A percentile compares a stretch with the other conserved stretches of the same genome.
Conservation (phyloP, 176 grass and related monocot species). For the Cenchrus purpureus region DNA sequence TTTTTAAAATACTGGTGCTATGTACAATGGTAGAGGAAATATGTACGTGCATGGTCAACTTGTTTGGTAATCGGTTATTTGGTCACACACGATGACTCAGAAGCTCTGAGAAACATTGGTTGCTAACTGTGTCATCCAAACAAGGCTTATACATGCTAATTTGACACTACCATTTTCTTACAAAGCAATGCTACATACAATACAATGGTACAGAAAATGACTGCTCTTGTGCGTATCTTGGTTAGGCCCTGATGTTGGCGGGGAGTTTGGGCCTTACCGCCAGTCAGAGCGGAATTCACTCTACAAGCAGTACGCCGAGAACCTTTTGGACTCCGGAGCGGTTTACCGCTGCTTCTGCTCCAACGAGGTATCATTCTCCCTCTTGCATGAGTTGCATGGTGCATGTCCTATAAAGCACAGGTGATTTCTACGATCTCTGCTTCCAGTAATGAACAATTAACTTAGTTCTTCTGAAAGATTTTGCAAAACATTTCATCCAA, state of each 20-base stretch:
- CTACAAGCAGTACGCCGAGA: constrained; percentile 86
- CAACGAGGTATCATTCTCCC: constrained; percentile 56
- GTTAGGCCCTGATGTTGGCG: constrained; percentile 74
- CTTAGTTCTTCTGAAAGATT: background rate
- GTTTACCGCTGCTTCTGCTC: constrained; percentile 97
- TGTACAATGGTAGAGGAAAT: too few relatives aligned
- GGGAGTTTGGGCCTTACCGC: constrained; percentile 86
- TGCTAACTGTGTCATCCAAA: background rate
- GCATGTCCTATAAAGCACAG: background rate
- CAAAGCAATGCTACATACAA: background rate
- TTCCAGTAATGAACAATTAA: background rate
- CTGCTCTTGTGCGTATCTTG: background rate
- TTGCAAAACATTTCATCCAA: background rate
- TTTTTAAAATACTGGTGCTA: too few relatives aligned
- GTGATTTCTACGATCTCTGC: background rate
- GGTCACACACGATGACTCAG: background rate
- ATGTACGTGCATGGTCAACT: constrained; percentile 15
- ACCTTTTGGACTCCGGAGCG: constrained; percentile 75
- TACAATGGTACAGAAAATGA: background rate
- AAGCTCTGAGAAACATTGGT: background rate
- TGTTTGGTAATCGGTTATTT: background rate
- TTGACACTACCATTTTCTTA: background rate
- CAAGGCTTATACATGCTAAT: background rate
- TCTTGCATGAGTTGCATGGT: background rate
- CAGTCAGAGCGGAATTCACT: constrained; percentile 89